Conservation (phyloP, 1,284 basidiomycete species). For the Boletellus deceptivus region DNA sequence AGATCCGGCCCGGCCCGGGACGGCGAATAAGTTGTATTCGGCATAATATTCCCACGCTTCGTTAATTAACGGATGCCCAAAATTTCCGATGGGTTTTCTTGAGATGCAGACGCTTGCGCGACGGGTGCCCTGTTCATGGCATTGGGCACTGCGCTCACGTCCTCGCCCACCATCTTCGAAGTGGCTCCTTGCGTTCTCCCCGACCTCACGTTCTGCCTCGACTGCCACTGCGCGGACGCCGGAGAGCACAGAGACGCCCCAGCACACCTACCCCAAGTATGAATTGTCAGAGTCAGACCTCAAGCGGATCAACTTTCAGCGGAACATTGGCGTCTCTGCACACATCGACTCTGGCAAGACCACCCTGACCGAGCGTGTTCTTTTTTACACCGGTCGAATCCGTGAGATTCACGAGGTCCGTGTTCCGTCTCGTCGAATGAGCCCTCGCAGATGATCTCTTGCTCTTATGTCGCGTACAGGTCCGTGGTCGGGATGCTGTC, state of each 20-base stretch:
- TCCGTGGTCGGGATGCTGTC: slow-evolving; percentile 90
- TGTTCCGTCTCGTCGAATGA: slow-evolving; percentile 6
- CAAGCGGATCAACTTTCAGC: slow-evolving; percentile 58
- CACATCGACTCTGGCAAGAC: slow-evolving; percentile 99
- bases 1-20: too few species aligned
- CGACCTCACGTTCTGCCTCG: slow-evolving; percentile 28
- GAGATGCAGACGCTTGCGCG: slow-evolving; percentile 29
- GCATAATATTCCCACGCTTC: slow-evolving; percentile 5
- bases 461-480: slow-evolving; percentile 39
- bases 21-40: too few species aligned
- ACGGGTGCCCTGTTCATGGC: slow-evolving; percentile 28
- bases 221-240: slow-evolving; percentile 19
- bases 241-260: slow-evolving; percentile 10
- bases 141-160: slow-evolving; percentile 19
- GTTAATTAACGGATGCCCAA: not conserved
- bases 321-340: slow-evolving; percentile 85
- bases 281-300: slow-evolving; percentile 59
- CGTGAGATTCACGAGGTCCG: slow-evolving; percentile 95
- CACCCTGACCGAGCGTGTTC: slow-evolving; percentile 94
- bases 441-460: not conserved
- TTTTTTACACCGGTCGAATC: slow-evolving; percentile 97
- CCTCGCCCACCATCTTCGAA: slow-evolving; percentile 7
- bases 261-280: slow-evolving; percentile 35
- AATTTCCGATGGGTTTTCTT: too few species aligned
- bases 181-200: not conserved